Percentiles rank a stretch among this genome's conserved stretches.
Conservation (phyloP, 192 early-diverging fungal species). For the Coemansia furcata region DNA sequence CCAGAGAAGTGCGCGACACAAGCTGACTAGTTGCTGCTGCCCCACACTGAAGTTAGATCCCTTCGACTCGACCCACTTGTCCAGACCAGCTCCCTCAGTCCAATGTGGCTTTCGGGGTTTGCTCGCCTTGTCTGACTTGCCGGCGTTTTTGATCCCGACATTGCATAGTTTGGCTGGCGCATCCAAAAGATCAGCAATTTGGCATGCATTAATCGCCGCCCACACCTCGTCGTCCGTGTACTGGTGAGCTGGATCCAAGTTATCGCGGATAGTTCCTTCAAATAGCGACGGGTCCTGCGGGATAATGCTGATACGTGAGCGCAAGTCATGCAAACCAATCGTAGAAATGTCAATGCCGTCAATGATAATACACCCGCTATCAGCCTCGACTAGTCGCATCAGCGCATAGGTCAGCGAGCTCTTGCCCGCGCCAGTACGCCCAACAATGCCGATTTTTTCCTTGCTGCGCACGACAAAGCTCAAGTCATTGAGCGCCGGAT, state of each 20-base stretch:
- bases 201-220: constrained; percentile 54
- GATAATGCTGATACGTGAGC: constrained; percentile 62
- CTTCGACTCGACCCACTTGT: constrained; percentile 25
- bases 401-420: constrained; percentile 59
- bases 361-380: constrained; percentile 55
- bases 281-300: constrained; percentile 73
- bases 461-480: constrained; percentile 54
- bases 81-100: constrained; percentile 9
- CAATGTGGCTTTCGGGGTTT: not conserved
- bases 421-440: constrained; percentile 81
- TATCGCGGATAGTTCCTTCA: constrained; percentile 64
- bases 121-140: not conserved
- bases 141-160: not conserved
- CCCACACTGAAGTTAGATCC: constrained; percentile 73
- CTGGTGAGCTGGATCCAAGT: constrained; percentile 62
- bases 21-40: constrained; percentile 61
- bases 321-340: constrained; percentile 59
- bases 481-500: constrained; percentile 34
- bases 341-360: constrained; percentile 59
- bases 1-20: constrained; percentile 61
- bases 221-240: constrained; percentile 65
- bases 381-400: constrained; percentile 66
- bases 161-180: not conserved
- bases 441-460: constrained; percentile 81
- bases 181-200: constrained; percentile 43